These are phyloP conservation scores for Periglandula ipomoeae DNA, from an alignment of 2,329 filamentous ascomycete species.

Conservation along the genomic window DNA sequence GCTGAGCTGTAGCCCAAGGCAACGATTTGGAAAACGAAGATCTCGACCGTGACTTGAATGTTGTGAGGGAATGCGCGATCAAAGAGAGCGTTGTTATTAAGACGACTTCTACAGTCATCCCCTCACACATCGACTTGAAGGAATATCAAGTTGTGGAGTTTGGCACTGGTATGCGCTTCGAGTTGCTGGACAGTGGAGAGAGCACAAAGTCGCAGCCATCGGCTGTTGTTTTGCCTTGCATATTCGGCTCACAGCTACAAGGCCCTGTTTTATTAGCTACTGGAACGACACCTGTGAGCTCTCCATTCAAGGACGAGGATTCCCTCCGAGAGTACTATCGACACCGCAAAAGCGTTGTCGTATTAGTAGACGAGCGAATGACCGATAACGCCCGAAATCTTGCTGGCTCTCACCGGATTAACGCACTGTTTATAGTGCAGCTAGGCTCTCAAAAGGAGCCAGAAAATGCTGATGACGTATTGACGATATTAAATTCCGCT, in stretches of 20 bases:
- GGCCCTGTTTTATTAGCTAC: slow-evolving; percentile 12
- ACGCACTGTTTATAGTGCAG: slow-evolving; percentile 11
- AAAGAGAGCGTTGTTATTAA: too few species aligned
- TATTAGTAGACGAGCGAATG: slow-evolving; percentile 11
- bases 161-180: not conserved
- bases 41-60: too few species aligned
- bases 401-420: slow-evolving; percentile 7
- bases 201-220: slow-evolving; percentile 1
- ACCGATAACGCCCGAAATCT: slow-evolving; percentile 12
- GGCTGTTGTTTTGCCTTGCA: slow-evolving; percentile 11
- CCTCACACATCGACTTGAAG: too few species aligned
- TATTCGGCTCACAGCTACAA: slow-evolving; percentile 11
- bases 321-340: slow-evolving; percentile 8
- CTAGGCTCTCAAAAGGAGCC: slow-evolving; percentile 3
- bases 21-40: too few species aligned
- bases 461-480: slow-evolving; percentile 4
- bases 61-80: too few species aligned
- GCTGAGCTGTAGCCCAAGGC: too few species aligned
- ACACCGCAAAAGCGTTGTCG: slow-evolving; percentile 5
- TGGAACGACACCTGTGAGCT: slow-evolving; percentile 8
- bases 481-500: slow-evolving; percentile 8
- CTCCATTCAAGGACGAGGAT: slow-evolving; percentile 2
- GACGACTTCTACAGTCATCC: too few species aligned
- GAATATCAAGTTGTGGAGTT: not conserved
- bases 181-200: not conserved